Base-by-base conservation (phyloP, 2,329 filamentous ascomycete genomes). In the Pseudocercospora macadamiae region DNA sequence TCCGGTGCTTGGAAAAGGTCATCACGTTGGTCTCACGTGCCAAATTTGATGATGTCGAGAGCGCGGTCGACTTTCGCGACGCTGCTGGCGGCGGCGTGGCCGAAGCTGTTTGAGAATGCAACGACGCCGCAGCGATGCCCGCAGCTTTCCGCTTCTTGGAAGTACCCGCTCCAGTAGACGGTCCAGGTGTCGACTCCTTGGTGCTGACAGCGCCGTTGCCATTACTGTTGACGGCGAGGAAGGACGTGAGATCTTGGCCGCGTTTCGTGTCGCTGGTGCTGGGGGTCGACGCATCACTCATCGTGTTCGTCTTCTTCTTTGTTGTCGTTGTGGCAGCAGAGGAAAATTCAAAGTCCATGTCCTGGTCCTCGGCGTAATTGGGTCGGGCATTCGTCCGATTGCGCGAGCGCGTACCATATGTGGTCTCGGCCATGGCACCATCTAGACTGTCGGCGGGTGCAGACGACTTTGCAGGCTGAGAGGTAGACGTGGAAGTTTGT, bases 311-410 rank as follows among this genome's bases (percentile, higher is more conserved):
- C 67, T 74, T 75, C 71, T 75, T 77, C 55, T 73, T 70, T 39
- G 62, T 65, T 18, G 53, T 64, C n/a, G 66, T 59, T 12, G 69
- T 74, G 60, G 68, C 74, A 61, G 75, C 73, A 48, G 75, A 73
- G 61, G 73, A 70, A 67, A 82, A 84, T 70, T 97, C 93, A 74
- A 92, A 91, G 73, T 97, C 95, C 76, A 90, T 86, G 70, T 97
- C 93, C 67, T 93, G 82, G 75, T 97, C 93, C 77, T 99, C 95
- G 51, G 95, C 93, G 76, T 99, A 99, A 77, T 99, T 99, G 66
- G 89, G 87, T 67, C 95, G 89, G 68, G 89, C 83, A 66, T 84
- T 86, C 70, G 85, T 88, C 71, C 93, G 89, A 76, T 96, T 96
- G 71, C 92, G 89, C 76, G 96, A 96, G 74, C 95, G 89, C 73